Percentiles rank a stretch among this genome's conserved stretches.
phyloP scores from a whole-genome alignment of 306 rosid genomes.

The Lathyrus oleraceus region DNA sequence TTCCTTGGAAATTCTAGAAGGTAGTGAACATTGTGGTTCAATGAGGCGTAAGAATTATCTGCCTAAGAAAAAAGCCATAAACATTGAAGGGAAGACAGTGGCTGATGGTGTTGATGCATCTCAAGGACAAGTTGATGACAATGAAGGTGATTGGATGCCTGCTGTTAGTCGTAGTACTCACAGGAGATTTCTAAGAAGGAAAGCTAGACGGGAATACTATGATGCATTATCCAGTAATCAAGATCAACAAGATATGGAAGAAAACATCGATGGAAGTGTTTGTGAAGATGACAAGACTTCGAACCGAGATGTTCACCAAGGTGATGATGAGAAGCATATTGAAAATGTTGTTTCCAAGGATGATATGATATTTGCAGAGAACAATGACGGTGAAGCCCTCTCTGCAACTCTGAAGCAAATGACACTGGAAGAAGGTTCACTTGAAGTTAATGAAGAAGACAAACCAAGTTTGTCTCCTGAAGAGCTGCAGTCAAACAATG shows the following conservation, averaged over 20 bases:
- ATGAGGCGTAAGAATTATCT: conserved; percentile 49
- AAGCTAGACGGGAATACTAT: conserved; percentile 65
- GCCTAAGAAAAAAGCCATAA: conserved; percentile 64
- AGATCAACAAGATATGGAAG: conserved; percentile 46
- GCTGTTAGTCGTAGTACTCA: conserved; percentile 91
- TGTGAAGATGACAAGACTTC: conserved; percentile 41
- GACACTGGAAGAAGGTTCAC: conserved; percentile 55
- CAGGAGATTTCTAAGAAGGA: conserved; percentile 77
- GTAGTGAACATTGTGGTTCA: conserved; percentile 29
- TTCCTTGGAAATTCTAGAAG: conserved; percentile 48
- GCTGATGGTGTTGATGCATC: conserved; percentile 84
- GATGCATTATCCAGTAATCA: conserved; percentile 53
- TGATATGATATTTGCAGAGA: conserved; percentile 37
- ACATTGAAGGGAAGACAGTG: conserved; percentile 77
- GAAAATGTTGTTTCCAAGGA: conserved; percentile 41
- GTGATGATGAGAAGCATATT: conserved; percentile 30
- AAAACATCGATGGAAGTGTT: conserved; percentile 28
- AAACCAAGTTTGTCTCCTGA: conserved; percentile 25
- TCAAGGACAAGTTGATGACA: conserved; percentile 61
- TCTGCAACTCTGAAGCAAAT: conserved; percentile 49
- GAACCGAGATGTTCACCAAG: conserved; percentile 35
- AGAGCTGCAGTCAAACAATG: conserved; percentile 27
- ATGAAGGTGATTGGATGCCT: conserved; percentile 80
- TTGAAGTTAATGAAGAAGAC: conserved; percentile 39
- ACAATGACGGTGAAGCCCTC: conserved; percentile 49